A percentile compares a stretch with the other conserved stretches of the same genome.
Conservation (phyloP, 495 filamentous ascomycete genomes). For the Neurospora pannonica region DNA sequence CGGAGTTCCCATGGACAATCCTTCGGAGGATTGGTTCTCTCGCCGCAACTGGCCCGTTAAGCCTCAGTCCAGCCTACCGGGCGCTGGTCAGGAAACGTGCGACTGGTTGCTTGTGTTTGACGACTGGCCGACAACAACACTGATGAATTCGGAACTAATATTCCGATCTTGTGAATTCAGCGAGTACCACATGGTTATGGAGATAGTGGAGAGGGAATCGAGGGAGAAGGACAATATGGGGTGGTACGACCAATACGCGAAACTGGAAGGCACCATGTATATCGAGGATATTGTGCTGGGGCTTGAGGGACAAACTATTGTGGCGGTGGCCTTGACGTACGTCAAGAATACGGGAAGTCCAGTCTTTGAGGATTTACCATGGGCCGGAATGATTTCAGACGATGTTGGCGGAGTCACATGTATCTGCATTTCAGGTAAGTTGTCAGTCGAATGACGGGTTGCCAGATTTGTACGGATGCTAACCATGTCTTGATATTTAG, state of each 20-base stretch:
- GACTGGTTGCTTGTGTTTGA: slow-evolving; percentile 48
- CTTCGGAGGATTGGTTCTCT: slow-evolving; percentile 47
- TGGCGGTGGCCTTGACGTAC: slow-evolving; percentile 49
- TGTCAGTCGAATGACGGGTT: neutral
- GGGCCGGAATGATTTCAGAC: slow-evolving; percentile 44
- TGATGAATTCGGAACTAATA: slow-evolving; percentile 24
- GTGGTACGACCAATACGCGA: slow-evolving; percentile 48
- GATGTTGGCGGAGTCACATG: slow-evolving; percentile 53
- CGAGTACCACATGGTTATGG: slow-evolving; percentile 44
- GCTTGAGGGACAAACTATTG: slow-evolving; percentile 32
- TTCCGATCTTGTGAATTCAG: slow-evolving; percentile 42
- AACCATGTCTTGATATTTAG: slow-evolving; percentile 6
- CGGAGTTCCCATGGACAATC: slow-evolving; percentile 40
- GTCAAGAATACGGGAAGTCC: slow-evolving; percentile 41
- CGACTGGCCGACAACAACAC: slow-evolving; percentile 36
- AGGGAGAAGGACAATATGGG: slow-evolving; percentile 33
- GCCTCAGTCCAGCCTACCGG: slow-evolving; percentile 24
- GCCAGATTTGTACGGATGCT: neutral
- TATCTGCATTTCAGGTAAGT: slow-evolving; percentile 46
- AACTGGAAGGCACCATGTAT: slow-evolving; percentile 33
- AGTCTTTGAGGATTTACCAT: slow-evolving; percentile 47
- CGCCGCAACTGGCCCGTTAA: slow-evolving; percentile 48
- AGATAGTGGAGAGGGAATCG: slow-evolving; percentile 42
- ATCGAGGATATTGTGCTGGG: slow-evolving; percentile 43
- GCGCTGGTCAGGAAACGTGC: slow-evolving; percentile 39